A percentile compares a stretch with the other conserved stretches of the same genome.
Conservation (phyloP, 1,284 basidiomycete species). For the Cerioporus squamosus region DNA sequence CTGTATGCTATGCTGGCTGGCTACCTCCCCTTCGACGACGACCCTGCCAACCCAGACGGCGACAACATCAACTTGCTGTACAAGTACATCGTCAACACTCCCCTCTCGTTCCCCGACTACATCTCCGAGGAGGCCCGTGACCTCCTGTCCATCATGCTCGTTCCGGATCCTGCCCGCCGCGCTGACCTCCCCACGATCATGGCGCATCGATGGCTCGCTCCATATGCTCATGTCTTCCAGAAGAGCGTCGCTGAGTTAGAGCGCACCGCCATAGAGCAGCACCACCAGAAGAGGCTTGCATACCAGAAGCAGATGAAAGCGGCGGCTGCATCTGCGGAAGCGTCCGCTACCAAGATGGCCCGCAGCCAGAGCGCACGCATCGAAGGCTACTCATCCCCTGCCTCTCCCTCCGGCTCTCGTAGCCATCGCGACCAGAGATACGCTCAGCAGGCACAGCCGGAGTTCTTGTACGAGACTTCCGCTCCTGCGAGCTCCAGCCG, state of each 20-base stretch:
- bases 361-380: slow-evolving; percentile 51
- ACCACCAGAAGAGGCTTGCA: slow-evolving; percentile 80
- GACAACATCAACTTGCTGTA: slow-evolving; percentile 99
- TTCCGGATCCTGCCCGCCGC: slow-evolving; percentile 78
- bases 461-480: slow-evolving; percentile 58
- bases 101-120: slow-evolving; percentile 93
- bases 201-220: slow-evolving; percentile 82
- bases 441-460: slow-evolving; percentile 42
- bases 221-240: slow-evolving; percentile 69
- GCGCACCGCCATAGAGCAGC: slow-evolving; percentile 79
- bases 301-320: slow-evolving; percentile 78
- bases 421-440: slow-evolving; percentile 41
- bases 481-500: slow-evolving; percentile 41
- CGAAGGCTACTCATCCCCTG: slow-evolving; percentile 41
- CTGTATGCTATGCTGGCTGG: slow-evolving; percentile 99
- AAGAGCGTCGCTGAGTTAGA: slow-evolving; percentile 82
- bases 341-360: slow-evolving; percentile 40
- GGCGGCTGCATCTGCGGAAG: slow-evolving; percentile 39
- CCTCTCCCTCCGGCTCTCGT: slow-evolving; percentile 33
- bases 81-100: slow-evolving; percentile 98
- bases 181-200: slow-evolving; percentile 80
- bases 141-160: slow-evolving; percentile 83
- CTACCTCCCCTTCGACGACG: slow-evolving; percentile 99
- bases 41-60: slow-evolving; percentile 97
- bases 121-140: slow-evolving; percentile 81